phyloP scores from a whole-genome alignment of 106 monocot species.

The Posidonia australis region DNA sequence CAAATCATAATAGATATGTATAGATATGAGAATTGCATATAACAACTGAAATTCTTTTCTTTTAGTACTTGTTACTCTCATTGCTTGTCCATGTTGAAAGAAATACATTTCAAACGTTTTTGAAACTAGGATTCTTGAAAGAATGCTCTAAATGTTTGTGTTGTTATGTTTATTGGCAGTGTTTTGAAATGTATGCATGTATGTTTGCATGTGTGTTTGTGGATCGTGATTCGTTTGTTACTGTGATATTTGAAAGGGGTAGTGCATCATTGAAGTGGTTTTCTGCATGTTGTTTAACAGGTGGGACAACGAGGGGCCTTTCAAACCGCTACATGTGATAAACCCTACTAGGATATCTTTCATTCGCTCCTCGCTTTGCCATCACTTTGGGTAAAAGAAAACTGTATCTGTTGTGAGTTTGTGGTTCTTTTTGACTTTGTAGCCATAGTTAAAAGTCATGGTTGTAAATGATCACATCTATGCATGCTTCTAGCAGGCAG shows the following conservation, averaged over 20 bases:
- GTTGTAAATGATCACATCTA: too few relatives aligned
- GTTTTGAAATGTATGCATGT: too few relatives aligned
- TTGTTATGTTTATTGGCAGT: too few relatives aligned
- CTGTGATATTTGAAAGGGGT: neutral
- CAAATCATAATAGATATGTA: too few relatives aligned
- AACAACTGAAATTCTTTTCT: neutral
- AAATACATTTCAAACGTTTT: neutral
- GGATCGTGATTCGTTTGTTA: neutral
- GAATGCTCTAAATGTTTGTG: too few relatives aligned
- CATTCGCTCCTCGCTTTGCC: constrained; percentile 75
- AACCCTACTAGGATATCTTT: constrained; percentile 80
- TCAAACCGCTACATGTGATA: constrained; percentile 84
- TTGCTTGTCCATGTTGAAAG: neutral
- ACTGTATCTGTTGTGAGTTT: too few relatives aligned
- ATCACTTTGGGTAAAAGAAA: constrained; percentile 58
- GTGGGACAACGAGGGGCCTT: constrained; percentile 95
- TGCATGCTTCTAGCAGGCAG: too few relatives aligned
- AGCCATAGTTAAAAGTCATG: too few relatives aligned
- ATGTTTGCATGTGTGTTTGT: neutral
- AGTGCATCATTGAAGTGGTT: neutral
- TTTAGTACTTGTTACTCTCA: neutral
- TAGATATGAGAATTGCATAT: too few relatives aligned
- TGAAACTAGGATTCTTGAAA: too few relatives aligned
- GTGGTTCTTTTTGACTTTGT: too few relatives aligned
- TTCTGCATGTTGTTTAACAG: constrained; percentile 19